Evolutionary conservation across 176 grass and related monocot species (phyloP).

Genomic region (Aegilops tauschii): DNA sequence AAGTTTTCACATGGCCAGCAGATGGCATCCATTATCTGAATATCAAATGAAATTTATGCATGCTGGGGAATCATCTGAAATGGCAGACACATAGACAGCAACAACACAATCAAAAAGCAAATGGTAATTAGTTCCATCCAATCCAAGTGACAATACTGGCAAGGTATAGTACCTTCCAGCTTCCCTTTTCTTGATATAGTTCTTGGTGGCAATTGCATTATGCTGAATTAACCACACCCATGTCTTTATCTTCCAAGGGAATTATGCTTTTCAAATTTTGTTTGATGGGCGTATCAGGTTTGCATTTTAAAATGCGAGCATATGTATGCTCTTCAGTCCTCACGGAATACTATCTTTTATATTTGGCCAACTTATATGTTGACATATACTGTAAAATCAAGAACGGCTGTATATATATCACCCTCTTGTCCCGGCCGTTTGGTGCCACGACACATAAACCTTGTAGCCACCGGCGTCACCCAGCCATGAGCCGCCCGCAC

Average conservation of each 20-base stretch:
- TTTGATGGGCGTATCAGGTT: neutral
- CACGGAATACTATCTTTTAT: no score
- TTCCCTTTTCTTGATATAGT: neutral
- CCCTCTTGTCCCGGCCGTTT: neutral
- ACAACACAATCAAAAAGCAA: no score
- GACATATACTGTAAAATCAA: neutral
- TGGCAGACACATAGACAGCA: no score
- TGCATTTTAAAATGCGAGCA: neutral
- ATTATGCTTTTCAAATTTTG: neutral
- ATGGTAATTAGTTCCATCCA: no score
- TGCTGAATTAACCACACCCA: no score
- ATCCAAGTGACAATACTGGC: no score
- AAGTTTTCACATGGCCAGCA: no score
- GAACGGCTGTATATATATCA: neutral
- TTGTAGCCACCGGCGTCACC: neutral
- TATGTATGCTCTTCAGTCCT: neutral
- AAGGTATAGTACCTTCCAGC: no score
- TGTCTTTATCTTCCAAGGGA: no score
- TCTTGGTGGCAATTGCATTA: neutral
- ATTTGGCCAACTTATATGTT: neutral
- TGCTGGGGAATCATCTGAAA: no score
- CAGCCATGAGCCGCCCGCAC: constrained; percentile 31
- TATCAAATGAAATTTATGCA: no score
- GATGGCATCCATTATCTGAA: no score
- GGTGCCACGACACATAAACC: neutral